These are phyloP conservation scores for Eutrema japonicum DNA, from an alignment of 345 rosid genomes.

Conservation along the genomic window DNA sequence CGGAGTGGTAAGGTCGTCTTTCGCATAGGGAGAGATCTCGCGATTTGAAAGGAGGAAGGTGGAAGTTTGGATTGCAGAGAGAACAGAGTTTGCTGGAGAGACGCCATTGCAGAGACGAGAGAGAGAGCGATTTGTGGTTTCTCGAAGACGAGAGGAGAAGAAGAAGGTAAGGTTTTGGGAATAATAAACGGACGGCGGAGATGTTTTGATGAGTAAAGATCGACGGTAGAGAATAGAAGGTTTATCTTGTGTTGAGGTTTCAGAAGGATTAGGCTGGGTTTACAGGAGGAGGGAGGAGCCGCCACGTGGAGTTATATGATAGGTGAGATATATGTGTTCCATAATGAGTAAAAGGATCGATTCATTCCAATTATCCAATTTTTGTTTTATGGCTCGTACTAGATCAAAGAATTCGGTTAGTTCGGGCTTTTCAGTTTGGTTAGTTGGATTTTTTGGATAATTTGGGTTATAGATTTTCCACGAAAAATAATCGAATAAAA, in stretches of 20 bases:
- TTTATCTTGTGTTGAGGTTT: constrained; percentile 39
- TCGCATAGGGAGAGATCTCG: constrained; percentile 48
- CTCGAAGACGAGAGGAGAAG: constrained; percentile 41
- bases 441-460: too few species aligned
- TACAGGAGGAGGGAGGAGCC: background rate
- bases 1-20: constrained; percentile 46
- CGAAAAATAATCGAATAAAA: too few species aligned
- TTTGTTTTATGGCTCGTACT: too few species aligned
- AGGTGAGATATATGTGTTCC: constrained; percentile 25
- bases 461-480: too few species aligned
- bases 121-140: constrained; percentile 30
- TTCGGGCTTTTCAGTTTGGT: too few species aligned
- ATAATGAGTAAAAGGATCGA: constrained; percentile 3
- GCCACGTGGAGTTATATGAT: constrained; percentile 32
- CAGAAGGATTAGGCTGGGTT: constrained; percentile 34
- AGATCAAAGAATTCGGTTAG: too few species aligned
- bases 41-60: constrained; percentile 47
- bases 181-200: constrained; percentile 4
- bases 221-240: constrained; percentile 38
- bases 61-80: constrained; percentile 62
- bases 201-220: constrained; percentile 7
- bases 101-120: constrained; percentile 55
- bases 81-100: constrained; percentile 58
- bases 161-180: constrained; percentile 41
- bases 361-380: background rate